Evolutionary conservation across 139 green algal species (phyloP), one percentile per base, ranked within the genome.

Genomic region (Chlamydomonas schloesseri): DNA sequence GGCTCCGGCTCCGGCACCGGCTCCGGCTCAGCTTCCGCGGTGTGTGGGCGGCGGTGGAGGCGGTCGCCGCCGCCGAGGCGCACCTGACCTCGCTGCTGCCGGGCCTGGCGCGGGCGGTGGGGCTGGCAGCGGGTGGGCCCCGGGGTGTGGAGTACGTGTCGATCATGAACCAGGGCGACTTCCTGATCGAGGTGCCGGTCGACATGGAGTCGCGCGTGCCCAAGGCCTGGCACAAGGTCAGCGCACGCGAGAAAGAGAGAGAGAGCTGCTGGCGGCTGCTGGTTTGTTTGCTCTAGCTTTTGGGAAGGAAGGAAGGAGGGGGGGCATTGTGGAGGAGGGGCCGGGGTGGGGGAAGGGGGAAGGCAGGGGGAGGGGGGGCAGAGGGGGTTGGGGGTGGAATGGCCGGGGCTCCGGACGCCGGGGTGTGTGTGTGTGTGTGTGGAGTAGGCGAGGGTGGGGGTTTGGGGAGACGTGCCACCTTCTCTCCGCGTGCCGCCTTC

Each of bases 121-220:
- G 90, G 8, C 86, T 92, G 31, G 65, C 72, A 0, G 33, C 68
- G 29, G n/a, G n/a, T n/a, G 42, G 42, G 42, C 42, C 42, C 42
- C 42, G n/a, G n/a, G n/a, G n/a, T n/a, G 31, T 94, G 60, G 60
- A 73, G 31, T 94, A 94, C 57, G 81, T 89, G 29, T 73, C 77
- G 10, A 82, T 93, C 18, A 75, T 89, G 64, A 94, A 94, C 88
- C 91, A 94, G 86, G 91, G 92, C 10, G 87, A 92, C 47, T 95
- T 85, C 73, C 89, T 99, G 78, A 69, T 98, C 6, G 96, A 99
- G 89, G 91, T 98, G 46, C 91, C 93, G 18, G 77, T 85, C 2
- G 91, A 92, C 17, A 78, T 89, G 67, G 86, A 86, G 37, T 81
- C 75, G 17, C 74, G 87, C 13, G 88, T 94, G 46, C 91, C 90